Evolutionary conservation across 768 basidiomycete genomes (phyloP).

Genomic region (Hericium erinaceus): DNA sequence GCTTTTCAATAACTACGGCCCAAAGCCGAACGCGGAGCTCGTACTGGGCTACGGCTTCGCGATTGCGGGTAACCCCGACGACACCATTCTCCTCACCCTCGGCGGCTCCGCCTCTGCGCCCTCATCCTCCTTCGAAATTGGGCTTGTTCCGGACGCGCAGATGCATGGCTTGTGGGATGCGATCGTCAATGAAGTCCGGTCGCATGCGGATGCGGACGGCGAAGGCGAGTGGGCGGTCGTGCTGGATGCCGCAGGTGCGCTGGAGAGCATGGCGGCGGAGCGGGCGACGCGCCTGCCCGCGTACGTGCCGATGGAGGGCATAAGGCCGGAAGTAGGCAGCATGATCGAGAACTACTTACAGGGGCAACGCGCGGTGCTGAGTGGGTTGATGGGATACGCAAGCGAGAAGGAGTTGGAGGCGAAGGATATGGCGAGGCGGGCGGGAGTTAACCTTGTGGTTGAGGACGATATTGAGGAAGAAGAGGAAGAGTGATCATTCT

Average conservation of each 20-base stretch:
- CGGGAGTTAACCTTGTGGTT: constrained; percentile 23
- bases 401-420: constrained; percentile 36
- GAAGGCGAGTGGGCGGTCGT: constrained; percentile 39
- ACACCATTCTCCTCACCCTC: constrained; percentile 74
- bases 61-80: constrained; percentile 69
- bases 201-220: constrained; percentile 17
- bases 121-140: constrained; percentile 49
- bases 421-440: constrained; percentile 36
- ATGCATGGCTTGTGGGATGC: constrained; percentile 51
- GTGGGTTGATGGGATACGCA: constrained; percentile 42
- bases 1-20: constrained; percentile 87
- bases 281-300: constrained; percentile 42
- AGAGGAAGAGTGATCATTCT: background rate
- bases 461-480: background rate
- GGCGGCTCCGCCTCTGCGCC: constrained; percentile 33
- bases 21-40: constrained; percentile 84
- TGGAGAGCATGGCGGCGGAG: constrained; percentile 58
- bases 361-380: constrained; percentile 17
- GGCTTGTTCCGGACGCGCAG: constrained; percentile 43
- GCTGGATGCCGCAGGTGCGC: constrained; percentile 53
- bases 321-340: constrained; percentile 46
- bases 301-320: constrained; percentile 4
- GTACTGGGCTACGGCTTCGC: constrained; percentile 91
- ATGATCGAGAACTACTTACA: constrained; percentile 67
- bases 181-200: constrained; percentile 26